Evolutionary conservation across 306 rosid species (phyloP), one percentile per base, ranked within the genome.

Genomic region (Macrotyloma uniflorum): DNA sequence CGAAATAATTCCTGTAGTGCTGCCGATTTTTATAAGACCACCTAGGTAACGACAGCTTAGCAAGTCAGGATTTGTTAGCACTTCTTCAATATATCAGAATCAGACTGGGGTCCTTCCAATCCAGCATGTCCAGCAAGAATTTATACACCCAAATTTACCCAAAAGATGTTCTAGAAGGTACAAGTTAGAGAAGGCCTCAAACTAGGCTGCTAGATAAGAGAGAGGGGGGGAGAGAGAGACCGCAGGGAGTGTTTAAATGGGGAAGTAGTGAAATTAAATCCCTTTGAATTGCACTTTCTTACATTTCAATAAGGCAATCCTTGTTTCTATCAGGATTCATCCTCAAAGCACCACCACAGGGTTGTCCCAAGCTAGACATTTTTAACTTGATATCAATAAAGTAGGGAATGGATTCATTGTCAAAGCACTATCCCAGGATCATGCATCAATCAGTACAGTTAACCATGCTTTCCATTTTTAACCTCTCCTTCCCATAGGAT

Each of bases 381-480:
- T 74, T 62, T 59, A 81, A 67, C 40, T 6, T 32, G 33, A 20
- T 38, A 85, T 59, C 4, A 66, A 51, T 28, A 13, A 15, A 36
- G 70, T 67, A 47, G 35, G 26, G 51, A 30, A 77, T 40, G 24
- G 19, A 35, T 13, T 51, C 61, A 5, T 58, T 23, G 15, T 62
- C 65, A 65, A 74, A 78, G 57, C 42, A 68, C 65, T 24, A 24
- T 58, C 45, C 43, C 28, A 18, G 3, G 55, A 24, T 46, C 62
- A 68, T 69, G 61, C 32, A 68, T 59, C 50, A 75, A 58, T 28
- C 49, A 68, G 66, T 66, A 62, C 32, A 77, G 24, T 38, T 22
- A 53, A 75, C 43, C 78, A 6, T 73, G 26, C 66, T 33, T 62
- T 10, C 22, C 49, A 18, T 69, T 69, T 66, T 64, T 58, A 80